Percentiles rank a stretch among this genome's conserved stretches.
phyloP scores from a whole-genome alignment of 768 basidiomycete species.

The Trametes cubensis region DNA sequence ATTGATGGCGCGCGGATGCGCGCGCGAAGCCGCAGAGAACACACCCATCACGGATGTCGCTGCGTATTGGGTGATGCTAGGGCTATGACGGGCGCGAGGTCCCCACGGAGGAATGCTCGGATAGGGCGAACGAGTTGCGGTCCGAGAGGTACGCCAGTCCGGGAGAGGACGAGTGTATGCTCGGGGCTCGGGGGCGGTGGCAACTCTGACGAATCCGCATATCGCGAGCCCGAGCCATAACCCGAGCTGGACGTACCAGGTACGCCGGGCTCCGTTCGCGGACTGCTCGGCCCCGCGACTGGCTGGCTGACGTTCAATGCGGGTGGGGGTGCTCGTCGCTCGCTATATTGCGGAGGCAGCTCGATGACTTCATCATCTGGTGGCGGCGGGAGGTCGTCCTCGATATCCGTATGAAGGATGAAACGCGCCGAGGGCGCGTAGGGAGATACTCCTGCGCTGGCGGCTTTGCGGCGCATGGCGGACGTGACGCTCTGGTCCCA shows the following conservation, averaged over 20 bases:
- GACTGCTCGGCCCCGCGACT: background rate
- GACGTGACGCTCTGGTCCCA: constrained; percentile 43
- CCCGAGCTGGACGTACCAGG: background rate
- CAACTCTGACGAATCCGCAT: background rate
- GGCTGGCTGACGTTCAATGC: background rate
- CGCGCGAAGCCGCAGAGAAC: background rate
- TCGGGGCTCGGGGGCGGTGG: constrained; percentile 8
- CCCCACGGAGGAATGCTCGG: background rate
- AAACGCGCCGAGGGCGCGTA: constrained; percentile 53
- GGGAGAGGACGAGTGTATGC: background rate
- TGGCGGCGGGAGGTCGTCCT: constrained; percentile 53
- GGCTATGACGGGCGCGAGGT: constrained; percentile 17
- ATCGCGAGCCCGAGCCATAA: background rate
- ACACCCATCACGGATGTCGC: background rate
- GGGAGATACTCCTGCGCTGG: constrained; percentile 48
- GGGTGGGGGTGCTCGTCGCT: constrained; percentile 40
- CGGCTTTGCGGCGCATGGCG: constrained; percentile 54
- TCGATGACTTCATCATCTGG: constrained; percentile 58
- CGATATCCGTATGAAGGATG: constrained; percentile 70
- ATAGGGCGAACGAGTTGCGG: constrained; percentile 3
- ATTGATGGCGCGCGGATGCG: background rate
- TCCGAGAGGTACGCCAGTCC: constrained; percentile 11
- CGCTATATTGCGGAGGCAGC: constrained; percentile 75
- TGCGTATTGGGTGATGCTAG: background rate
- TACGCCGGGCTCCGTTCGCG: background rate